Percentiles rank a stretch among this genome's conserved stretches.
These are phyloP conservation scores for Trichoderma hamatum DNA, from an alignment of 2,329 filamentous ascomycete species.

Conservation along the genomic window DNA sequence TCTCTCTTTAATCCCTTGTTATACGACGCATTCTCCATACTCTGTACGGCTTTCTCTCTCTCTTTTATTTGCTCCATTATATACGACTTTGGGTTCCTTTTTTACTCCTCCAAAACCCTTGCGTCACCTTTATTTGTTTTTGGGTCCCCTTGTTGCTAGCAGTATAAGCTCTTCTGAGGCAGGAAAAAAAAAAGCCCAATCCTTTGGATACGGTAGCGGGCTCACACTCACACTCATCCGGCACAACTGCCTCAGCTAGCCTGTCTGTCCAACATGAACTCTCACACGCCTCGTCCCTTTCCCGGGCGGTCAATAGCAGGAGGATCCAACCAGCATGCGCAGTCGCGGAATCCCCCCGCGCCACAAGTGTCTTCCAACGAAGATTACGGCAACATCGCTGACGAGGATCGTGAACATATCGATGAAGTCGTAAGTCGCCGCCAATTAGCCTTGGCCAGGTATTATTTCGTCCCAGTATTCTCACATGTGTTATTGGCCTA, in stretches of 20 bases:
- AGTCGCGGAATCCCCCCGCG: slow-evolving; percentile 39
- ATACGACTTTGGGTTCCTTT: background rate
- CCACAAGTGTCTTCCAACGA: slow-evolving; percentile 44
- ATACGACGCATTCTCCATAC: background rate
- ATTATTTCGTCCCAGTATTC: slow-evolving; percentile 14
- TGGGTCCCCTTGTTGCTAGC: background rate
- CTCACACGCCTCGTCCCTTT: slow-evolving; percentile 46
- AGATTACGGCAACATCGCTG: slow-evolving; percentile 60
- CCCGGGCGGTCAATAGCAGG: slow-evolving; percentile 41
- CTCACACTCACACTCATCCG: background rate
- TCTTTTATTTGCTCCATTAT: slow-evolving; percentile 7
- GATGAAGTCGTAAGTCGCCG: slow-evolving; percentile 77
- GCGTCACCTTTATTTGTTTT: background rate
- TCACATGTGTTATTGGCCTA: slow-evolving; percentile 42
- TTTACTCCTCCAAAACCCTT: background rate
- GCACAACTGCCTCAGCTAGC: background rate
- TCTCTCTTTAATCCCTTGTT: slow-evolving; percentile 2
- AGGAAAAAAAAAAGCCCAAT: slow-evolving; percentile 3
- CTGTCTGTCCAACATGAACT: slow-evolving; percentile 36
- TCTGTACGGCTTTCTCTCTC: background rate
- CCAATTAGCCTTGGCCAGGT: background rate
- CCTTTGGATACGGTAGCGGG: slow-evolving; percentile 14
- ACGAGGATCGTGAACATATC: slow-evolving; percentile 91
- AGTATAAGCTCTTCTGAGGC: slow-evolving; percentile 4
- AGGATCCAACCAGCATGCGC: slow-evolving; percentile 38